phyloP scores from a whole-genome alignment of 169 alveolate genomes.

The Besnoitia besnoiti region DNA sequence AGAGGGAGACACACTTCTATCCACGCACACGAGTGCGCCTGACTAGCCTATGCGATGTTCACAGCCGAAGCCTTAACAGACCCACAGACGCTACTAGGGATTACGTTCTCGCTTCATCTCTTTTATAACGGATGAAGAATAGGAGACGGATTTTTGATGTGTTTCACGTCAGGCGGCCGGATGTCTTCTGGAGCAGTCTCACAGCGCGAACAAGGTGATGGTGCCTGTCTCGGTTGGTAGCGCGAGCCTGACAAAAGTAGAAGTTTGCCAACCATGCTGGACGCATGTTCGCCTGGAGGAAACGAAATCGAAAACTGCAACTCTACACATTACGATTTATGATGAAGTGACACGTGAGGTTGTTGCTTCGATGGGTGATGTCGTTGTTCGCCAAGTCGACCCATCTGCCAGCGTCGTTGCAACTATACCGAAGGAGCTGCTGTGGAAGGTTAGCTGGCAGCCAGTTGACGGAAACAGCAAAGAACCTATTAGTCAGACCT shows the following conservation, averaged over 20 bases:
- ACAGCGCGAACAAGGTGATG: constrained; percentile 64
- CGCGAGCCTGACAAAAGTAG: constrained; percentile 58
- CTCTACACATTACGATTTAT: constrained; percentile 46
- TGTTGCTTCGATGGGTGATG: constrained; percentile 53
- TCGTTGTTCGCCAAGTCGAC: constrained; percentile 62
- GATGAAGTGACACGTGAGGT: constrained; percentile 55
- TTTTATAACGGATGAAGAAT: background rate
- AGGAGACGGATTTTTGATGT: background rate
- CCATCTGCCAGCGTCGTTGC: constrained; percentile 68
- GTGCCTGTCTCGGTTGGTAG: constrained; percentile 78
- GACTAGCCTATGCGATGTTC: too few species aligned
- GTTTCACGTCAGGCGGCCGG: constrained; percentile 72
- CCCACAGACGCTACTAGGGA: too few species aligned
- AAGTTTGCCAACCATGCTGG: constrained; percentile 55
- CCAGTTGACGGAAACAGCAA: background rate
- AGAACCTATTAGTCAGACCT: constrained; percentile 32
- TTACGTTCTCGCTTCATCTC: too few species aligned
- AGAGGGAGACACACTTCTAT: too few species aligned
- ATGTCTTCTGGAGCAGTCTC: constrained; percentile 19
- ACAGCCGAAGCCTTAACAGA: too few species aligned
- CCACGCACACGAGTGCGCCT: background rate
- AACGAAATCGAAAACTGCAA: constrained; percentile 54
- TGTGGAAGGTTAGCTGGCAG: constrained; percentile 72
- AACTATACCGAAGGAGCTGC: constrained; percentile 70
- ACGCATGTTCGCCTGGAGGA: constrained; percentile 63